Conservation (phyloP, 164 flowering plant species). For the Vitis labrusca region DNA sequence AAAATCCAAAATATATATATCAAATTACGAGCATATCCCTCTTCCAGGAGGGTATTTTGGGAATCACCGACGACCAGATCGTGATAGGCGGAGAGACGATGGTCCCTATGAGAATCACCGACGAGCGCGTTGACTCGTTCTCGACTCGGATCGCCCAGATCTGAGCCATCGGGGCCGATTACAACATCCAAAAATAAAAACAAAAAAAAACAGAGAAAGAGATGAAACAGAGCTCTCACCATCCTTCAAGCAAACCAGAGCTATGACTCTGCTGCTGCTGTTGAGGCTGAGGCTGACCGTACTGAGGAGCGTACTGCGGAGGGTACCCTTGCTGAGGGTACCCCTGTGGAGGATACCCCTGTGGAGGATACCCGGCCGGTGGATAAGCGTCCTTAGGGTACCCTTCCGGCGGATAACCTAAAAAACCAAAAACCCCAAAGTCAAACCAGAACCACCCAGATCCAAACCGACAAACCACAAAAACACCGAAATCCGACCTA, state of each 20-base stretch:
- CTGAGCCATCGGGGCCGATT: background rate
- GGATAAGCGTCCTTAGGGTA: slow-evolving; percentile 82
- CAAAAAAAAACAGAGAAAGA: slow-evolving; percentile 7
- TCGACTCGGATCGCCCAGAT: slow-evolving; percentile 10
- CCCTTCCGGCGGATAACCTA: slow-evolving; percentile 82
- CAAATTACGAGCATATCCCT: too few species aligned
- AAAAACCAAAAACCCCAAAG: slow-evolving; percentile 1
- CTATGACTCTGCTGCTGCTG: slow-evolving; percentile 19
- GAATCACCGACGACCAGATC: too few species aligned
- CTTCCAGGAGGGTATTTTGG: too few species aligned
- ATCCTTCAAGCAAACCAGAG: slow-evolving; percentile 56
- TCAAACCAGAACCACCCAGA: slow-evolving; percentile 9
- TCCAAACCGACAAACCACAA: background rate
- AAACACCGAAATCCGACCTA: slow-evolving; percentile 7
- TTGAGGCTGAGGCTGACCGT: slow-evolving; percentile 47
- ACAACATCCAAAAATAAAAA: background rate
- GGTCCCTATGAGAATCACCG: too few species aligned
- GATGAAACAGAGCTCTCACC: slow-evolving; percentile 29
- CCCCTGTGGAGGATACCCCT: slow-evolving; percentile 42
- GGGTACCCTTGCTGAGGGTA: slow-evolving; percentile 33
- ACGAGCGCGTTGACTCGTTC: too few species aligned
- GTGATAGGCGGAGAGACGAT: too few species aligned
- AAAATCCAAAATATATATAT: too few species aligned
- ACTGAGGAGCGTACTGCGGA: slow-evolving; percentile 46
- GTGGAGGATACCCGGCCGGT: slow-evolving; percentile 65